Percentiles rank a stretch among this genome's conserved stretches.
phyloP scores from a whole-genome alignment of 106 monocot species.

The Acanthochlamys bracteata region DNA sequence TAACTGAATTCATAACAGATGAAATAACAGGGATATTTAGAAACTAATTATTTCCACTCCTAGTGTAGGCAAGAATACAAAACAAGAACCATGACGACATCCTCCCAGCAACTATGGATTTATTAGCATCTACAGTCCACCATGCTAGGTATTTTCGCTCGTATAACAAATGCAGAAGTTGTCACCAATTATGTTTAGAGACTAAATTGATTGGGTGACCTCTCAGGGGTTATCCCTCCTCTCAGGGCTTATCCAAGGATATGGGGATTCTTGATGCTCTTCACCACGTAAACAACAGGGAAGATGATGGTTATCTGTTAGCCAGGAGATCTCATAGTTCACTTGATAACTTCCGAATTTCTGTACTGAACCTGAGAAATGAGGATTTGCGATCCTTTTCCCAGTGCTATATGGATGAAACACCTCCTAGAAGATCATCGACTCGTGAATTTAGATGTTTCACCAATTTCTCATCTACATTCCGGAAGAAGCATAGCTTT shows the following conservation, averaged over 20 bases:
- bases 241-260: too few relatives aligned
- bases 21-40: too few relatives aligned
- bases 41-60: neutral
- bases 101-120: slow-evolving; percentile 22
- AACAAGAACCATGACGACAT: slow-evolving; percentile 20
- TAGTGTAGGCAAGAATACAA: slow-evolving; percentile 34
- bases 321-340: slow-evolving; percentile 31
- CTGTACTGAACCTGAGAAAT: slow-evolving; percentile 41
- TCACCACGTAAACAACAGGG: neutral
- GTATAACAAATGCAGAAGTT: too few relatives aligned
- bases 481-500: slow-evolving; percentile 34
- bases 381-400: slow-evolving; percentile 25
- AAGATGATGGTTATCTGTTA: slow-evolving; percentile 18
- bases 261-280: too few relatives aligned
- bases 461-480: slow-evolving; percentile 59
- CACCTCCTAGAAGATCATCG: slow-evolving; percentile 28
- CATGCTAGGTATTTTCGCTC: too few relatives aligned
- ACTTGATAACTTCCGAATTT: slow-evolving; percentile 26
- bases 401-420: slow-evolving; percentile 28
- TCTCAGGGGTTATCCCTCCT: too few relatives aligned
- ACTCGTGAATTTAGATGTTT: slow-evolving; percentile 60
- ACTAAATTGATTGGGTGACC: too few relatives aligned
- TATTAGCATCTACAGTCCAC: slow-evolving; percentile 31
- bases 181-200: too few relatives aligned
- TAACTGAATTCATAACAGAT: too few relatives aligned